A percentile compares a stretch with the other conserved stretches of the same genome.
Conservation (phyloP, 345 rosid species). For the Fremontodendron californicum region DNA sequence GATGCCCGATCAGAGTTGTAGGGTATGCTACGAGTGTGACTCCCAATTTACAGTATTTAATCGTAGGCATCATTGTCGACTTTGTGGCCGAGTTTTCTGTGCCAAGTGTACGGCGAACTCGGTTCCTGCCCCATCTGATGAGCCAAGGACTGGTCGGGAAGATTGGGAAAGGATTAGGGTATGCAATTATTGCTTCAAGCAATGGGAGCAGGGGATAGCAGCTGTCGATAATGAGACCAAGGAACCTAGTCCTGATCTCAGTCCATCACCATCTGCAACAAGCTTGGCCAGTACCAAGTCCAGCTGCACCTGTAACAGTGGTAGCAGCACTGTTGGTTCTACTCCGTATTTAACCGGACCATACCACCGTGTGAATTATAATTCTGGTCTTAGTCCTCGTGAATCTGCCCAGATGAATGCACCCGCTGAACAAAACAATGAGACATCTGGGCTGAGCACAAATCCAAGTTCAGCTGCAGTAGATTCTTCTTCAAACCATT, state of each 20-base stretch:
- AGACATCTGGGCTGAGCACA: constrained; percentile 32
- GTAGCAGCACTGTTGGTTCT: constrained; percentile 63
- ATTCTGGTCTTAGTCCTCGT: constrained; percentile 35
- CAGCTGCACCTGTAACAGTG: constrained; percentile 61
- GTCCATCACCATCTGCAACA: constrained; percentile 68
- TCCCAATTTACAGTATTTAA: constrained; percentile 81
- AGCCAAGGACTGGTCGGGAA: constrained; percentile 45
- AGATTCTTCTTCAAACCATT: constrained; percentile 46
- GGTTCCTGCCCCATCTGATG: constrained; percentile 66
- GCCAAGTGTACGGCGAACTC: constrained; percentile 80
- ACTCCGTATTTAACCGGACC: constrained; percentile 56
- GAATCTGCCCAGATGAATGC: constrained; percentile 49
- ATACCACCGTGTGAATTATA: constrained; percentile 47
- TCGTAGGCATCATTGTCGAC: constrained; percentile 91
- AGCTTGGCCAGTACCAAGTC: constrained; percentile 72
- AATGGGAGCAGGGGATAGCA: constrained; percentile 58
- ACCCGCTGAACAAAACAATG: constrained; percentile 37
- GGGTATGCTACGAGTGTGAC: constrained; percentile 95
- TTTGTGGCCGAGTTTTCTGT: constrained; percentile 89
- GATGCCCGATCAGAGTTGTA: constrained; percentile 98
- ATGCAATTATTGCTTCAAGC: constrained; percentile 84
- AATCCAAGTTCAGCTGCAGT: constrained; percentile 32
- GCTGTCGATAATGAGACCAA: constrained; percentile 48
- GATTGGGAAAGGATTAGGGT: constrained; percentile 77
- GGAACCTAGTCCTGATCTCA: constrained; percentile 52